These are phyloP conservation scores for Plenodomus biglobosus DNA, from an alignment of 2,329 filamentous ascomycete genomes.

Conservation along the genomic window DNA sequence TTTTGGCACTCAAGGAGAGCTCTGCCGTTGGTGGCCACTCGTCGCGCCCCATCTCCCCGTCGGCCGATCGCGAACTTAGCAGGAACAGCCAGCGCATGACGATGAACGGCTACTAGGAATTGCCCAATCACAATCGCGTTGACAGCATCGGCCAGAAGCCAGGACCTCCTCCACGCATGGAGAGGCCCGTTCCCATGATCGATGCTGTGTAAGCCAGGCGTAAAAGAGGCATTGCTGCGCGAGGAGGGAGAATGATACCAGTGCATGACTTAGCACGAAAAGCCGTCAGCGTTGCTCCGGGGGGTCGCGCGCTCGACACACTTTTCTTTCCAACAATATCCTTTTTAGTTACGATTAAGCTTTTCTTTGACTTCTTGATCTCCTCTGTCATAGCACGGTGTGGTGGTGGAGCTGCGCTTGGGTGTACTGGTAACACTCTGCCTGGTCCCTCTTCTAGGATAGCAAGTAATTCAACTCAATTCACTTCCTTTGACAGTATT, in stretches of 20 bases:
- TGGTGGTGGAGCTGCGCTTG: slow-evolving; percentile 13
- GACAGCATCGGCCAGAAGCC: slow-evolving; percentile 33
- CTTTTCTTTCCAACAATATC: slow-evolving; percentile 39
- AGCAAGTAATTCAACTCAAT: slow-evolving; percentile 30
- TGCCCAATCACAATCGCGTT: slow-evolving; percentile 36
- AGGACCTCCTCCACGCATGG: slow-evolving; percentile 27
- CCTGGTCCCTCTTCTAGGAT: slow-evolving; percentile 23
- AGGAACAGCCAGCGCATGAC: slow-evolving; percentile 95
- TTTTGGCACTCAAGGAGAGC: slow-evolving; percentile 97
- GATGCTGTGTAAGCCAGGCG: slow-evolving; percentile 22
- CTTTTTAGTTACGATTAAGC: slow-evolving; percentile 38
- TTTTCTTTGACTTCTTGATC: slow-evolving; percentile 29
- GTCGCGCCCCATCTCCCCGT: slow-evolving; percentile 91
- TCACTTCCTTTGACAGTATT: slow-evolving; percentile 7
- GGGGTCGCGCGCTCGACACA: slow-evolving; percentile 18
- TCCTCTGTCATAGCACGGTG: slow-evolving; percentile 36
- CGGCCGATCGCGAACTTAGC: slow-evolving; percentile 94
- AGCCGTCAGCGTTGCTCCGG: slow-evolving; percentile 6
- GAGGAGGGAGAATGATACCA: slow-evolving; percentile 40
- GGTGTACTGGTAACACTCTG: slow-evolving; percentile 26
- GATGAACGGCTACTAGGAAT: slow-evolving; percentile 92
- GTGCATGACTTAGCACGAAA: slow-evolving; percentile 40
- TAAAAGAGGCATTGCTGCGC: not conserved
- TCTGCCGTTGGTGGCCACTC: slow-evolving; percentile 77
- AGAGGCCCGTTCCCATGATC: slow-evolving; percentile 25